Evolutionary conservation across 192 early-diverging fungal species (phyloP), one percentile per base, ranked within the genome.

Genomic region (Tieghemiomyces parasiticus): DNA sequence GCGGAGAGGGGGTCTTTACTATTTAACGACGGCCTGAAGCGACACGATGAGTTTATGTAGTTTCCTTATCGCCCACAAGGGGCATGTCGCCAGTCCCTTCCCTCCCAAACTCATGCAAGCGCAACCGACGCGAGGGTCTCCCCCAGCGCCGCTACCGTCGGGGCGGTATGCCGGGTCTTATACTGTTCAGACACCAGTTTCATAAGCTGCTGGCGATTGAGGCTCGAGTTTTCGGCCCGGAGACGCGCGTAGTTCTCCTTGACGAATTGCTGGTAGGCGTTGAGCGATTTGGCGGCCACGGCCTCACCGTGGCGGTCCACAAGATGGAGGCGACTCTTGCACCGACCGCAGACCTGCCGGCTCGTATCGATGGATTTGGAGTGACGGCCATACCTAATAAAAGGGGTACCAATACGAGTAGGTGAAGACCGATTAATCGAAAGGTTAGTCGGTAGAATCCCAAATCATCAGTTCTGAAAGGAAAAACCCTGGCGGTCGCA

Each of bases 351-450:
- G n/a, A 58, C 55, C n/a, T 35, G 16, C 32, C 35, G 31, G 32
- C 33, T 35, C n/a, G n/a, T 58, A 38, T 58, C 33, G 33, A 58
- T 58, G 55, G 55, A 58, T 38, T 58, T 58, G 55, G 55, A 58
- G 26, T 58, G 55, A 35, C 55, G 55, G 24, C 55, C 55, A 31
- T 35, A 42, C 38, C 38, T 42, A n/a, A n/a, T n/a, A n/a, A n/a
- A 42, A 42, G 38, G 38, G 16, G 16, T 42, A 42, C 16, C 16
- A 42, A 42, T 42, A 42, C 38, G 38, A 42, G 16, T 42, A 42
- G 16, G 16, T 42, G 8, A 42, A 16, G 8, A 42, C 6, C 6
- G 6, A 42, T 10, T 42, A 10, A 42, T 6, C 38, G 16, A 16
- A 16, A 42, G 38, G 38, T 16, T 16, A 42, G 8, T 42, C 38